A percentile compares a stretch with the other conserved stretches of the same genome.
Conservation (phyloP, 441 rosid species). For the Flueggea neowawraea region DNA sequence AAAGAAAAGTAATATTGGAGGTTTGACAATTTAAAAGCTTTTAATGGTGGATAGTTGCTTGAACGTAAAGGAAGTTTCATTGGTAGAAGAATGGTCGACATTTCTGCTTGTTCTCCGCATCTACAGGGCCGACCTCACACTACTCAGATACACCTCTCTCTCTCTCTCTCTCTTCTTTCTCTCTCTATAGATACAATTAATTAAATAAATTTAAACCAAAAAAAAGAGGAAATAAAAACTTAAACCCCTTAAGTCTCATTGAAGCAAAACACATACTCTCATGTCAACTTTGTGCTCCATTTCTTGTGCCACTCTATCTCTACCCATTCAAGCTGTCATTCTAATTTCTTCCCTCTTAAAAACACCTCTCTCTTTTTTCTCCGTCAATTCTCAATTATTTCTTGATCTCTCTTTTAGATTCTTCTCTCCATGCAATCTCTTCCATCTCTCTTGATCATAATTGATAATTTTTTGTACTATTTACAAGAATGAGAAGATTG, state of each 20-base stretch:
- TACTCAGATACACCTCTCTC: too few species aligned
- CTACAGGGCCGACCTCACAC: slow-evolving; percentile 25
- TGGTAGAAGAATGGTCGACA: slow-evolving; percentile 46
- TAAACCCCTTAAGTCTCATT: not conserved
- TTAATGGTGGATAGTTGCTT: slow-evolving; percentile 38
- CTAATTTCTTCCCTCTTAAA: not conserved
- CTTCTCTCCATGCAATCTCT: not conserved
- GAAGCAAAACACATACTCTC: not conserved
- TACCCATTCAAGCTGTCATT: not conserved
- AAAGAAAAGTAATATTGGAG: slow-evolving; percentile 1
- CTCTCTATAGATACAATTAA: too few species aligned
- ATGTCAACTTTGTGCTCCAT: slow-evolving; percentile 1
- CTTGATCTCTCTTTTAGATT: not conserved
- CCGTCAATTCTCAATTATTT: not conserved
- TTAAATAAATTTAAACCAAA: too few species aligned
- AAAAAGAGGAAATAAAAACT: not conserved
- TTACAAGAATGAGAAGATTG: slow-evolving; percentile 6
- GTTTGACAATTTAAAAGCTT: slow-evolving; percentile 50
- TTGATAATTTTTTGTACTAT: slow-evolving; percentile 8
- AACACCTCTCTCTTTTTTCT: not conserved
- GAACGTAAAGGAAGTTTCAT: slow-evolving; percentile 66
- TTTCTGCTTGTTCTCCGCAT: slow-evolving; percentile 36
- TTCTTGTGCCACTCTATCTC: slow-evolving; percentile 15
- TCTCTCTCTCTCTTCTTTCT: too few species aligned
- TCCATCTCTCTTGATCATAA: slow-evolving; percentile 5